Base-by-base conservation (phyloP, 805 yeast genomes). In the Wickerhamomyces ciferrii region DNA sequence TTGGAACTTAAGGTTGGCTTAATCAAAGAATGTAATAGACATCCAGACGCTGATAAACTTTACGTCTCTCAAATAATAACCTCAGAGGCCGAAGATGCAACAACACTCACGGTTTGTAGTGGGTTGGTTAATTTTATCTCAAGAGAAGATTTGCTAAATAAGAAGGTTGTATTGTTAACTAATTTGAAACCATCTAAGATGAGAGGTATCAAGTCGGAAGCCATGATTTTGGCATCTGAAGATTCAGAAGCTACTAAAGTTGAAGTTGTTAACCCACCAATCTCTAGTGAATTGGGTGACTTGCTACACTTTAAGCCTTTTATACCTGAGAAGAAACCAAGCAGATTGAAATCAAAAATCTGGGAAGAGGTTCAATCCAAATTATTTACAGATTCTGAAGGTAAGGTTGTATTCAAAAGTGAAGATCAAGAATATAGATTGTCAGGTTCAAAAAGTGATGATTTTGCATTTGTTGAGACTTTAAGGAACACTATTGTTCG, bases 141-240 rank as follows among this genome's bases (percentile, higher is more conserved):
- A 0, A 51, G 52, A 6, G 71, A 68, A 0, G 52, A 68, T 21
- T 54, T 83, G 54, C 49, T 64, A 4, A 55, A 65, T 25, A 61
- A 66, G 5, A 55, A 65, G 21, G 83, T 82, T 3, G 80, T 81
- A 0, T 66, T 83, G 2, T 67, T 81, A 19, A 70, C 75, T 6
- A 83, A 83, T 54, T 61, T 83, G 60, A 83, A 81, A 53, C 75
- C 81, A 3, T 70, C 80, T 11, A 81, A 80, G 56, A 75, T 83
- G 76, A 65, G 87, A 50, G 88, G 88, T 1, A 72, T 76, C 19
- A 59, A 56, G 37, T 80, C 86, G 2, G 78, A 81, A 51, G 87
- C 84, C 0, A 83, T 83, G 88, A 55, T 83, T 1, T 56, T 83
- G 19, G 87, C 87, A n/a, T 81, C 86, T 1, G 76, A 67, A 29